Percentiles rank a stretch among this genome's conserved stretches.
Evolutionary conservation across 805 yeast genomes (phyloP).

Genomic region (Hanseniaspora thailandica): DNA sequence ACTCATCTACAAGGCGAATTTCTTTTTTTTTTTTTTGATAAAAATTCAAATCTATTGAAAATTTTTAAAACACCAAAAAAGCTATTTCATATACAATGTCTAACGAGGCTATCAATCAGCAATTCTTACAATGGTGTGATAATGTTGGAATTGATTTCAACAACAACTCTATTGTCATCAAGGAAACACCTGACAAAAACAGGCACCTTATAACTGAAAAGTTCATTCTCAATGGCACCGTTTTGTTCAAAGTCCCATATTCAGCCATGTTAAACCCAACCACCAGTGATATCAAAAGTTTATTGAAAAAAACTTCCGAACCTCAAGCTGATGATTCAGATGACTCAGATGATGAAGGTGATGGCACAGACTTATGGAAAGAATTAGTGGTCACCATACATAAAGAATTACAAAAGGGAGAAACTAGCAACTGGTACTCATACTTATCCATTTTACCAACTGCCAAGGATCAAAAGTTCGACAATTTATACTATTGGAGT

Average conservation of each 20-base stretch:
- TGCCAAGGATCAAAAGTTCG: conserved; percentile 28
- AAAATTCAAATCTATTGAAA: not conserved
- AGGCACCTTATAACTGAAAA: conserved; percentile 53
- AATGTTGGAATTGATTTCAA: conserved; percentile 33
- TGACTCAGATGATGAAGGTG: conserved; percentile 20
- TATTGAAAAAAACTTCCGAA: conserved; percentile 15
- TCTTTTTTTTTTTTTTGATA: too few species aligned
- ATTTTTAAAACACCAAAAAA: not conserved
- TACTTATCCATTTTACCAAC: conserved; percentile 65
- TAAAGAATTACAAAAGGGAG: conserved; percentile 43
- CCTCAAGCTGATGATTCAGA: not conserved
- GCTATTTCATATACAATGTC: not conserved
- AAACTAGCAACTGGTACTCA: conserved; percentile 48
- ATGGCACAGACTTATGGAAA: conserved; percentile 55
- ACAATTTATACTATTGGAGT: conserved; percentile 72
- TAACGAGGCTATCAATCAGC: conserved; percentile 27
- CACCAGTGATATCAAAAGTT: conserved; percentile 40
- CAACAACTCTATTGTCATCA: conserved; percentile 46
- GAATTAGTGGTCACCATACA: conserved; percentile 56
- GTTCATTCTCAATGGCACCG: conserved; percentile 51
- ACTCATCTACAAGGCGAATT: too few species aligned
- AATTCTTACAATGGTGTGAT: conserved; percentile 38
- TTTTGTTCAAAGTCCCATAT: conserved; percentile 59
- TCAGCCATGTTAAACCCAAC: conserved; percentile 43
- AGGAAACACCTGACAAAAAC: conserved; percentile 40